phyloP scores from a whole-genome alignment of 192 early-diverging fungal genomes.

The Coemansia sp. region DNA sequence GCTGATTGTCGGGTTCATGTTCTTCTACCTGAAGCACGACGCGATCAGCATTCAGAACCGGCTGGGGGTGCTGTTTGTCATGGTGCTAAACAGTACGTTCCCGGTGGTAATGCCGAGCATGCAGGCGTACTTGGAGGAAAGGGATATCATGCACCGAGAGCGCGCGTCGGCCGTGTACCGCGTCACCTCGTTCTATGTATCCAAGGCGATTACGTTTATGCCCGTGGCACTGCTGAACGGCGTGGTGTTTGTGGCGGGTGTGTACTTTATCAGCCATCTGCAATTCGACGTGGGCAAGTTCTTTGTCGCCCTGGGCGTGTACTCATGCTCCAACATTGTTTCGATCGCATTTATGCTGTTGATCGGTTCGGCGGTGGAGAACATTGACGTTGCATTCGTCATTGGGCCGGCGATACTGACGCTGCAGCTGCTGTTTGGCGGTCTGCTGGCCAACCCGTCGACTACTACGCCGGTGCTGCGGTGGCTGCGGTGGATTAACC shows the following conservation, averaged over 20 bases:
- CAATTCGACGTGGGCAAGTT: slow-evolving; percentile 32
- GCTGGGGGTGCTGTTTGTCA: slow-evolving; percentile 43
- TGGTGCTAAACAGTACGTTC: slow-evolving; percentile 57
- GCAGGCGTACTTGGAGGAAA: slow-evolving; percentile 39
- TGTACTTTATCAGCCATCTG: slow-evolving; percentile 47
- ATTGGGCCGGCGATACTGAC: slow-evolving; percentile 40
- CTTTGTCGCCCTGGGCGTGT: slow-evolving; percentile 34
- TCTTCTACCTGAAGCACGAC: slow-evolving; percentile 50
- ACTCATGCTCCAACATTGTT: slow-evolving; percentile 34
- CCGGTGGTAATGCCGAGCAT: slow-evolving; percentile 56
- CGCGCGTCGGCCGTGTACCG: slow-evolving; percentile 61
- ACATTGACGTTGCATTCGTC: slow-evolving; percentile 41
- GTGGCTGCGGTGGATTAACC: slow-evolving; percentile 52
- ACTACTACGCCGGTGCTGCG: slow-evolving; percentile 38
- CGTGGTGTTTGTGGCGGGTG: slow-evolving; percentile 30
- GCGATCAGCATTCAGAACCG: slow-evolving; percentile 51
- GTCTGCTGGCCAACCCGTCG: slow-evolving; percentile 42
- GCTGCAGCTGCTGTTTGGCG: slow-evolving; percentile 49
- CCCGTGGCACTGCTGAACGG: slow-evolving; percentile 34
- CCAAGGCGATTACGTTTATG: slow-evolving; percentile 57
- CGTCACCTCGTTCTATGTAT: slow-evolving; percentile 57
- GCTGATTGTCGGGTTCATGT: slow-evolving; percentile 57
- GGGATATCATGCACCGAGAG: slow-evolving; percentile 60
- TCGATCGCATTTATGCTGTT: slow-evolving; percentile 47
- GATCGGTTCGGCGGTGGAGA: slow-evolving; percentile 34